Conservation (phyloP, 2,329 filamentous ascomycete genomes). For the Coniochaeta sp. region DNA sequence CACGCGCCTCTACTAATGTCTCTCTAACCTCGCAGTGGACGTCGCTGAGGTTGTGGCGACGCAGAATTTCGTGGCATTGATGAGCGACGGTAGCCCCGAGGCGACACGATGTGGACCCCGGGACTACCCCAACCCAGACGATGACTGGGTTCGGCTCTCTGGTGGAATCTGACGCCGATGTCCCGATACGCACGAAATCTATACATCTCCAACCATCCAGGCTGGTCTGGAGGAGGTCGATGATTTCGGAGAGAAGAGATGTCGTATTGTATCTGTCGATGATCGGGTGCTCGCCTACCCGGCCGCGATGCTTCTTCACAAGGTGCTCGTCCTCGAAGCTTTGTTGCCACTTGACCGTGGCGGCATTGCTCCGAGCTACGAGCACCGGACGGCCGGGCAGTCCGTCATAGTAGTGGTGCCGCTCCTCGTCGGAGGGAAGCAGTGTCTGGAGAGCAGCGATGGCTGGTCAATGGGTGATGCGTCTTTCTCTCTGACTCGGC, state of each 20-base stretch:
- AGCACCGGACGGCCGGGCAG: neutral
- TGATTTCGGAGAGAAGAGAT: neutral
- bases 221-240: no score
- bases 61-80: neutral
- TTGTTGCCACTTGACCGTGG: neutral
- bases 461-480: no score
- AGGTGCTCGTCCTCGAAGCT: neutral
- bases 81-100: neutral
- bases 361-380: neutral
- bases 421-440: neutral
- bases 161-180: neutral
- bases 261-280: neutral
- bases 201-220: no score
- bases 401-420: neutral
- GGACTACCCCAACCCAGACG: neutral
- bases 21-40: neutral
- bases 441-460: no score
- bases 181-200: neutral
- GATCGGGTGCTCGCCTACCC: neutral
- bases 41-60: neutral
- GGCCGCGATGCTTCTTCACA: neutral
- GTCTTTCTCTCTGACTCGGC: no score
- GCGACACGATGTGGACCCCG: neutral
- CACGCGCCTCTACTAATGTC: neutral
- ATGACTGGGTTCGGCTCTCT: neutral